phyloP scores from a whole-genome alignment of 2,329 filamentous ascomycete species.

The Ophiocordyceps camponoti-saundersi region DNA sequence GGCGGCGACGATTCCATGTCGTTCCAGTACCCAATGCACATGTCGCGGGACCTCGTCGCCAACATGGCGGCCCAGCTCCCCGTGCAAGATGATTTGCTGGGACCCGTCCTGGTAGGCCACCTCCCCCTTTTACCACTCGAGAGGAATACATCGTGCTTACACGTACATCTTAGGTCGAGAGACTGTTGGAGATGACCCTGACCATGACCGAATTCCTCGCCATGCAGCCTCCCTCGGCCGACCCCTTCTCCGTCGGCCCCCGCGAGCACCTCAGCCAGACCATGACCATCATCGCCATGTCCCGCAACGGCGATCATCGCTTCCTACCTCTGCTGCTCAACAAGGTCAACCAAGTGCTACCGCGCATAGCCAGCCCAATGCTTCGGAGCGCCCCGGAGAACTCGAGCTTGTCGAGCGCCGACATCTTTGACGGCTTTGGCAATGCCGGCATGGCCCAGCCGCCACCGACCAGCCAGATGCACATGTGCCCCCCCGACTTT shows the following conservation, averaged over 20 bases:
- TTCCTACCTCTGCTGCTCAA: conserved; percentile 62
- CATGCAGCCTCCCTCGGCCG: conserved; percentile 39
- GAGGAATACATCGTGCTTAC: neutral
- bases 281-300: conserved; percentile 46
- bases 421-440: conserved; percentile 51
- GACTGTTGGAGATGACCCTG: conserved; percentile 61
- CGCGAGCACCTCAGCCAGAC: conserved; percentile 59
- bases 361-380: conserved; percentile 42
- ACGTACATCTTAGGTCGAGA: conserved; percentile 42
- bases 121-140: neutral
- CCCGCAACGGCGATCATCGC: conserved; percentile 60
- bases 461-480: conserved; percentile 12
- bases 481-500: conserved; percentile 27
- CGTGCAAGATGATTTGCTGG: conserved; percentile 56
- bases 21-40: conserved; percentile 45
- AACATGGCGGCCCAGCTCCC: conserved; percentile 57
- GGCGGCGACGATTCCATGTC: conserved; percentile 35
- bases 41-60: conserved; percentile 44
- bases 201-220: conserved; percentile 59
- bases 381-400: conserved; percentile 41
- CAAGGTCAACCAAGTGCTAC: conserved; percentile 59
- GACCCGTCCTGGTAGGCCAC: conserved; percentile 49
- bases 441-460: conserved; percentile 43
- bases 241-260: conserved; percentile 48
- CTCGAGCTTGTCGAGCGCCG: conserved; percentile 32